Conservation (phyloP, 179 eudicot species). For the Corrigiola litoralis region DNA sequence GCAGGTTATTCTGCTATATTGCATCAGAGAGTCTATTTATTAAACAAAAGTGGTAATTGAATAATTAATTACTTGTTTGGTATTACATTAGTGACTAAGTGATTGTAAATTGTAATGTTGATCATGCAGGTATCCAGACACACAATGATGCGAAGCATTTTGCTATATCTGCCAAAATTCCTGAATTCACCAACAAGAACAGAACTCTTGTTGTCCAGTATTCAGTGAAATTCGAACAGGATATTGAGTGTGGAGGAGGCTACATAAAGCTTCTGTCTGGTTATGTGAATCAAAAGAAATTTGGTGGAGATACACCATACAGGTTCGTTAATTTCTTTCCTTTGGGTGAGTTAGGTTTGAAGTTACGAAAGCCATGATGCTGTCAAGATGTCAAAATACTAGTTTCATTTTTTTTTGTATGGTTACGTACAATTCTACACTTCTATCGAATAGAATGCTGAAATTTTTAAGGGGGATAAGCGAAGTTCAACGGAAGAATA, state of each 20-base stretch:
- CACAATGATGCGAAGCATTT: slow-evolving; percentile 59
- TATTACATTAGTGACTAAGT: no score
- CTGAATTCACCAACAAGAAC: slow-evolving; percentile 70
- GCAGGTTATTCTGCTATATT: no score
- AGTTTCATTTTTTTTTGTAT: not conserved
- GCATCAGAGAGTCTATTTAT: no score
- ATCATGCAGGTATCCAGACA: slow-evolving; percentile 66
- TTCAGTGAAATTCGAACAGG: slow-evolving; percentile 75
- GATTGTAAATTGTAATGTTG: not conserved
- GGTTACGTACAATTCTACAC: not conserved
- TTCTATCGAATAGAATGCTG: not conserved
- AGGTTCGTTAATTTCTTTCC: slow-evolving; percentile 35
- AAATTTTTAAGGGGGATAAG: no score
- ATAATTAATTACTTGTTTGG: no score
- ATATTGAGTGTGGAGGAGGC: slow-evolving; percentile 91
- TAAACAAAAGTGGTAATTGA: no score
- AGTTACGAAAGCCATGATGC: not conserved
- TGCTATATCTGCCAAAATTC: slow-evolving; percentile 73
- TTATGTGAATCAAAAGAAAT: slow-evolving; percentile 82
- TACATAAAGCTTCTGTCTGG: slow-evolving; percentile 81
- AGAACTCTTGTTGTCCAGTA: slow-evolving; percentile 76
- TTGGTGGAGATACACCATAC: slow-evolving; percentile 91
- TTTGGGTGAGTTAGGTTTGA: not conserved
- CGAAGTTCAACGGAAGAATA: no score
- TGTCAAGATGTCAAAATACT: not conserved